These are phyloP conservation scores for Sporisorium iseilematis-ciliati DNA, from an alignment of 1,284 basidiomycete species.

Conservation along the genomic window DNA sequence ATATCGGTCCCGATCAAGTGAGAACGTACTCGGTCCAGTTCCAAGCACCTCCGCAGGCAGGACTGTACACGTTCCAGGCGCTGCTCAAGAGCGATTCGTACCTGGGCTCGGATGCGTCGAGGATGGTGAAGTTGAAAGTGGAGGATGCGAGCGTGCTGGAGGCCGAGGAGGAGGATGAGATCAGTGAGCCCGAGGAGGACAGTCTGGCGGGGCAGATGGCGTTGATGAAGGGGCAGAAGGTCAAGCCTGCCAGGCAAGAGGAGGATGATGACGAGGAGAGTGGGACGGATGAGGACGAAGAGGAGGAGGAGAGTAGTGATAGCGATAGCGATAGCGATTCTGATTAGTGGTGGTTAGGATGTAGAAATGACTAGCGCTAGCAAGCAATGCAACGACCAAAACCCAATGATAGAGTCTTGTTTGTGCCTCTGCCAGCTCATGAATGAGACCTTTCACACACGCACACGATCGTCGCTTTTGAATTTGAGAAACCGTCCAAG, in stretches of 20 bases:
- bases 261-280: slow-evolving; percentile 72
- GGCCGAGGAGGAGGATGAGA: slow-evolving; percentile 64
- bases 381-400: too few relatives aligned
- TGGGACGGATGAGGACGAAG: slow-evolving; percentile 64
- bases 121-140: slow-evolving; percentile 71
- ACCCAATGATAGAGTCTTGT: too few relatives aligned
- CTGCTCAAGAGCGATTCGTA: slow-evolving; percentile 88
- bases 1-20: slow-evolving; percentile 76
- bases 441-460: too few relatives aligned
- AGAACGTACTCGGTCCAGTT: slow-evolving; percentile 91
- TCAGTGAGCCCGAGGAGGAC: slow-evolving; percentile 68
- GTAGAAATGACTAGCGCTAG: too few relatives aligned
- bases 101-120: slow-evolving; percentile 79
- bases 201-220: slow-evolving; percentile 97
- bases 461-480: too few relatives aligned
- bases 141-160: slow-evolving; percentile 78
- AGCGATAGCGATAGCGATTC: slow-evolving; percentile 41
- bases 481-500: too few relatives aligned
- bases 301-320: slow-evolving; percentile 27
- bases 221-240: slow-evolving; percentile 88
- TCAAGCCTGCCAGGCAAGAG: slow-evolving; percentile 76
- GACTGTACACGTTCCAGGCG: slow-evolving; percentile 89
- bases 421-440: too few relatives aligned
- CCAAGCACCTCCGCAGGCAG: slow-evolving; percentile 88
- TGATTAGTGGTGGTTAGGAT: slow-evolving; percentile 3